A percentile compares a stretch with the other conserved stretches of the same genome.
Conservation (phyloP, 352 stramenopile genomes). For the Albugo candida region DNA sequence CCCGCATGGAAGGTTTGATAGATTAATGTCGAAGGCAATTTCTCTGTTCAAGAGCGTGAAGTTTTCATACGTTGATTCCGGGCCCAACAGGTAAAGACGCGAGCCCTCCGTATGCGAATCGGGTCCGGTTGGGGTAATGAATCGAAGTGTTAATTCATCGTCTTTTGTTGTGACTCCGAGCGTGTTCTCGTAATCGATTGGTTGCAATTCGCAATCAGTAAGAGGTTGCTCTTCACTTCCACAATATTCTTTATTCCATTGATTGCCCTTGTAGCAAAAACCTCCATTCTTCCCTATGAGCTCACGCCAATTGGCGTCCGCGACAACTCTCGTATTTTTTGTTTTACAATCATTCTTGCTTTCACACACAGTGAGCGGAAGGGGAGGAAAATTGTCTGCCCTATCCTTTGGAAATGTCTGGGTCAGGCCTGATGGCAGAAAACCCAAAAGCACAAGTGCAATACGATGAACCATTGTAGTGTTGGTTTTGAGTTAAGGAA, state of each 20-base stretch:
- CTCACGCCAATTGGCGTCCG: constrained; percentile 7
- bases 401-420: too few relatives aligned
- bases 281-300: neutral
- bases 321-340: neutral
- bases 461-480: too few relatives aligned
- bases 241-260: too few relatives aligned
- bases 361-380: too few relatives aligned
- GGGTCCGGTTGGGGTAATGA: too few relatives aligned
- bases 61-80: neutral
- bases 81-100: constrained; percentile 4
- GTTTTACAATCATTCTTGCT: neutral
- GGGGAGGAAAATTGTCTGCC: too few relatives aligned
- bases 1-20: neutral
- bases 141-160: constrained; percentile 1
- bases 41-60: neutral
- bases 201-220: constrained; percentile 12
- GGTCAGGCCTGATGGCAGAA: too few relatives aligned
- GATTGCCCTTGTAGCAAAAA: constrained; percentile 4
- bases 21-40: neutral
- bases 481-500: too few relatives aligned
- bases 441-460: too few relatives aligned
- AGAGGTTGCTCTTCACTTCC: neutral
- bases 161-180: constrained; percentile 1
- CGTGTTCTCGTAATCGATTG: constrained; percentile 33
- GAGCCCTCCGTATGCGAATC: constrained; percentile 1